Percentiles rank a stretch among this genome's conserved stretches.
These are phyloP conservation scores for Talaromyces sp. DNA, from an alignment of 2,329 filamentous ascomycete genomes.

Conservation along the genomic window DNA sequence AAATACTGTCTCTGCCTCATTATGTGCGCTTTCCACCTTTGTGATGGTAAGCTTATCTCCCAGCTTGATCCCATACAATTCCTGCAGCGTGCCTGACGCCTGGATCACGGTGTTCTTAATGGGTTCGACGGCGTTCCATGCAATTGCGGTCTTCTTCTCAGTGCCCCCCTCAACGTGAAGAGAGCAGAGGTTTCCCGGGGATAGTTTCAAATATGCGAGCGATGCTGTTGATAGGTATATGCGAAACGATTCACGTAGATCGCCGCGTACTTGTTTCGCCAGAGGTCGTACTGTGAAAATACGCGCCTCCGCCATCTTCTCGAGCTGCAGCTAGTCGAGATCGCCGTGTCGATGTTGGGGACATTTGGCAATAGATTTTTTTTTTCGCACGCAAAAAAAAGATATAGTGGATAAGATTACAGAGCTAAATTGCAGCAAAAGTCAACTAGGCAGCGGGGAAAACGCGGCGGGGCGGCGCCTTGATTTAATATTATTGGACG, in stretches of 20 bases:
- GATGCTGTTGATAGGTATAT: constrained; percentile 54
- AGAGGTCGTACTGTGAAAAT: constrained; percentile 54
- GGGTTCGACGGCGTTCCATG: constrained; percentile 58
- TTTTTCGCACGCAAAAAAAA: neutral
- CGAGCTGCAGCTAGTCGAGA: neutral
- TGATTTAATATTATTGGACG: neutral
- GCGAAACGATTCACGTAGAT: constrained; percentile 56
- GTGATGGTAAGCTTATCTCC: constrained; percentile 64
- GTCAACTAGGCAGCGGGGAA: neutral
- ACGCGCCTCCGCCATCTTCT: constrained; percentile 33
- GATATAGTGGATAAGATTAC: neutral
- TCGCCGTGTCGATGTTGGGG: neutral
- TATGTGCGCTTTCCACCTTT: constrained; percentile 47
- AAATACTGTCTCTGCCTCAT: constrained; percentile 55
- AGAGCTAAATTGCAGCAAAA: neutral
- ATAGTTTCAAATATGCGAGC: constrained; percentile 51
- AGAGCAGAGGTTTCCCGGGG: constrained; percentile 55
- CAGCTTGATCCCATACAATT: constrained; percentile 67
- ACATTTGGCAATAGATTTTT: neutral
- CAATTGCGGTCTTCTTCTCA: constrained; percentile 55
- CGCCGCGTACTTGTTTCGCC: constrained; percentile 42
- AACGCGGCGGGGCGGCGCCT: neutral
- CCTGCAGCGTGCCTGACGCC: constrained; percentile 69
- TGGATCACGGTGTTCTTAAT: constrained; percentile 65
- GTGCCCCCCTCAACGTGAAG: constrained; percentile 31